phyloP scores from a whole-genome alignment of 139 green algal genomes.

The Micractinium sp. region DNA sequence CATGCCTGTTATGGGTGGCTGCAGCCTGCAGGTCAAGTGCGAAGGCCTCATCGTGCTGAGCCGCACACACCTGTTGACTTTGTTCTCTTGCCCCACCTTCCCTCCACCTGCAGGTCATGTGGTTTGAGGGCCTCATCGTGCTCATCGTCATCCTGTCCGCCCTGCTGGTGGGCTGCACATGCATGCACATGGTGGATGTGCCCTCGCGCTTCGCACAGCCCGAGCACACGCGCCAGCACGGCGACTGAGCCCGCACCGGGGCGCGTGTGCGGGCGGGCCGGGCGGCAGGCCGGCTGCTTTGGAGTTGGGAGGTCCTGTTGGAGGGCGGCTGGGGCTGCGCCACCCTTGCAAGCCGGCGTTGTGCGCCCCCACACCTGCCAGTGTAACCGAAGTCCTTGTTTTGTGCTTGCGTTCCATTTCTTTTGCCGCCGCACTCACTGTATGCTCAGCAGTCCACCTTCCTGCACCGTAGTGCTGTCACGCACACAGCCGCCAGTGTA shows the following conservation, averaged over 20 bases:
- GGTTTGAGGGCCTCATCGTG: conserved; percentile 47
- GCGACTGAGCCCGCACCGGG: not conserved
- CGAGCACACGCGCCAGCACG: not conserved
- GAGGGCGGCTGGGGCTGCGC: not conserved
- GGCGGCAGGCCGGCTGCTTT: too few relatives aligned
- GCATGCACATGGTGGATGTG: conserved; percentile 53
- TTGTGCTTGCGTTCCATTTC: not conserved
- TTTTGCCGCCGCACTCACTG: not conserved
- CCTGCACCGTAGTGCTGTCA: too few relatives aligned
- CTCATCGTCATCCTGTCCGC: conserved; percentile 29
- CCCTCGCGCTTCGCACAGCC: conserved; percentile 35
- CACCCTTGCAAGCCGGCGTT: not conserved
- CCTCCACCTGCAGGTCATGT: conserved; percentile 12
- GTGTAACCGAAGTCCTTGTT: not conserved
- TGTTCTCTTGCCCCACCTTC: not conserved
- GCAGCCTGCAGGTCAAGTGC: not conserved
- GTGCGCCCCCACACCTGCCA: not conserved
- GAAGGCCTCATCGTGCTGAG: not conserved
- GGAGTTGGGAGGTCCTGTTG: too few relatives aligned
- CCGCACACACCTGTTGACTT: not conserved
- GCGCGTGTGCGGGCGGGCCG: too few relatives aligned
- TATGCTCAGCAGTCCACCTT: too few relatives aligned
- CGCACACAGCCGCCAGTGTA: too few relatives aligned
- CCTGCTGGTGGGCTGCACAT: conserved; percentile 38
- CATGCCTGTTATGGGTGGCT: not conserved